These are phyloP conservation scores for Cornus controversa DNA, from an alignment of 148 eudicot genomes.

Conservation along the genomic window DNA sequence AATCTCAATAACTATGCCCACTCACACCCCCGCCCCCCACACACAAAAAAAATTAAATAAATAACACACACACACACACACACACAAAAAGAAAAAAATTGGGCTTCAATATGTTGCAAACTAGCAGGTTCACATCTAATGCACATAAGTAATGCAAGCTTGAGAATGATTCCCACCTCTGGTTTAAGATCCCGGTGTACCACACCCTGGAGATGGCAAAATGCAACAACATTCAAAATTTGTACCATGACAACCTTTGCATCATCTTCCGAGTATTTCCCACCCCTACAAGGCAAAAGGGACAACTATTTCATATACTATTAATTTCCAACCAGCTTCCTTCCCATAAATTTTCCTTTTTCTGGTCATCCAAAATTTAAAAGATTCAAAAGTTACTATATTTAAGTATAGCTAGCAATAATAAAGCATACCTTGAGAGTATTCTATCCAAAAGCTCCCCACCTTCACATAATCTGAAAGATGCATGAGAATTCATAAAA, in stretches of 20 bases:
- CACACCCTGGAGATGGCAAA: constrained; percentile 97
- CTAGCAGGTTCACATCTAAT: neutral
- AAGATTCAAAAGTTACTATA: neutral
- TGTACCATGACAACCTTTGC: constrained; percentile 82
- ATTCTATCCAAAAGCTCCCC: constrained; percentile 94
- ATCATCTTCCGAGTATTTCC: constrained; percentile 89
- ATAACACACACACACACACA: too few relatives aligned
- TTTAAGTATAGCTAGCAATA: neutral
- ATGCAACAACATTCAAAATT: constrained; percentile 78
- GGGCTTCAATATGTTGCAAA: neutral
- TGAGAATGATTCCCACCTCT: constrained; percentile 51
- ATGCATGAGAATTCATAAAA: constrained; percentile 6
- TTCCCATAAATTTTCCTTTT: neutral
- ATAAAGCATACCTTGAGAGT: constrained; percentile 64
- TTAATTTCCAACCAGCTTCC: neutral
- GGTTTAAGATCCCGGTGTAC: constrained; percentile 98
- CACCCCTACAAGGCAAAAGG: constrained; percentile 60
- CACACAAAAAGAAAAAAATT: too few relatives aligned
- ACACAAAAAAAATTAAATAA: too few relatives aligned
- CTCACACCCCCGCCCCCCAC: too few relatives aligned
- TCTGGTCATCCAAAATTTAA: neutral
- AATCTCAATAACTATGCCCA: too few relatives aligned
- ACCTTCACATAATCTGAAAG: constrained; percentile 91
- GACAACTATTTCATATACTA: neutral
- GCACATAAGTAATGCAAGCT: neutral